Evolutionary conservation across 257 asterid species (phyloP), one percentile per base, ranked within the genome.

Genomic region (Solanum commersonii): DNA sequence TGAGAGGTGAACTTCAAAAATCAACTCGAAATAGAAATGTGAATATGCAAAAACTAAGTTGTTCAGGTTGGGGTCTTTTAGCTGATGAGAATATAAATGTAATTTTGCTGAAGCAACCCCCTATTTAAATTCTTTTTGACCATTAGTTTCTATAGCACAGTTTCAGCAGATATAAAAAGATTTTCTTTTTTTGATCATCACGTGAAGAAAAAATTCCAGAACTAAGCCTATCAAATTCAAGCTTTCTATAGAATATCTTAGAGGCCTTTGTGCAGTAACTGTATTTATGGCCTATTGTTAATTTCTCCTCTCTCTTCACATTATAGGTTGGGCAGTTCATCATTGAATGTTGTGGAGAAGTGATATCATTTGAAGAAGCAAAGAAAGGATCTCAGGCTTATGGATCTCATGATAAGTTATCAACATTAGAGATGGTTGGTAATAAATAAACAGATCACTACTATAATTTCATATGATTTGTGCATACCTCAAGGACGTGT

Each of bases 271-370:
- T 9, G 6, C 37, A 25, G 25, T 42, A 78, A 40, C 65, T 25
- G 9, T 42, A 13, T 52, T 78, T 15, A 11, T 27, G 74, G 74
- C 5, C 8, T 13, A 67, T 27, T 67, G 22, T 67, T 25, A 67
- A 67, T 67, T 78, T 25, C 22, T 86, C 33, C 73, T 90, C 70
- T 73, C 88, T 88, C 86, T 90, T 74, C 78, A 15, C 74, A 79
- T 94, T 86, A 87, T 63, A 95, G 99, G 98, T 94, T 89, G 99
- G 98, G 72, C 94, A 91, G 76, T 96, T 95, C 88, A 91, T 96
- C 86, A 96, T 95, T 72, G 98, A 96, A 90, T 96, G 94, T 35
- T 94, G 97, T 38, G 98, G 98, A 90, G 99, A 96, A 91, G 93
- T 96, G 42, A 94, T 96, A 91, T 95, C 98, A 87, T 93, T 95